phyloP scores from a whole-genome alignment of 495 filamentous ascomycete species.

The Aspergillus cavernicola region DNA sequence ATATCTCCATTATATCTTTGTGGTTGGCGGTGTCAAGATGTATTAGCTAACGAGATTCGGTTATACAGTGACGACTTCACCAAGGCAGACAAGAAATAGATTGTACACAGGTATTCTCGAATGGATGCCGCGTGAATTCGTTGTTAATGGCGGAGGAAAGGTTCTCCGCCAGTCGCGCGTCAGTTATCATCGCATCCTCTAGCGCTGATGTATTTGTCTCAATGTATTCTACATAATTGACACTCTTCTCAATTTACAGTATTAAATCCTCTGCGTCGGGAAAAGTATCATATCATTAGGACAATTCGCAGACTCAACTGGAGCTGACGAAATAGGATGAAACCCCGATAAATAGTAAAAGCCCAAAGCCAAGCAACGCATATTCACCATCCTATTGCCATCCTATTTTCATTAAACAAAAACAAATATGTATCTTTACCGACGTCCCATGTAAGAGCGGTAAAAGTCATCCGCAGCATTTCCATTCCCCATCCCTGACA shows the following conservation, averaged over 20 bases:
- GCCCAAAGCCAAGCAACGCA: conserved; percentile 2
- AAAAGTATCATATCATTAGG: conserved; percentile 11
- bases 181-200: conserved; percentile 7
- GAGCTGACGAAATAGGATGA: neutral
- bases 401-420: conserved; percentile 1
- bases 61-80: conserved; percentile 61
- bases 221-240: conserved; percentile 14
- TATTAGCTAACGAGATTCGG: neutral
- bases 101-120: neutral
- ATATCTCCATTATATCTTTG: conserved; percentile 1
- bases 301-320: conserved; percentile 2
- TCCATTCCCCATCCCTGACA: conserved; percentile 54
- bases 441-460: conserved; percentile 67
- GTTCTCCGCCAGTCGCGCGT: neutral
- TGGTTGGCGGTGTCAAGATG: neutral
- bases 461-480: conserved; percentile 75
- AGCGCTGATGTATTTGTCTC: conserved; percentile 9
- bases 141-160: neutral
- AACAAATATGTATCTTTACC: conserved; percentile 29
- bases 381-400: neutral
- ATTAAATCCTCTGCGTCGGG: neutral
- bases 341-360: conserved; percentile 3
- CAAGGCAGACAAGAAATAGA: conserved; percentile 70
- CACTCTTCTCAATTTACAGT: conserved; percentile 1
- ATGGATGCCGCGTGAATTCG: neutral